These are phyloP conservation scores for Pseudocercospora fuligena DNA, from an alignment of 2,329 filamentous ascomycete genomes.

Conservation along the genomic window DNA sequence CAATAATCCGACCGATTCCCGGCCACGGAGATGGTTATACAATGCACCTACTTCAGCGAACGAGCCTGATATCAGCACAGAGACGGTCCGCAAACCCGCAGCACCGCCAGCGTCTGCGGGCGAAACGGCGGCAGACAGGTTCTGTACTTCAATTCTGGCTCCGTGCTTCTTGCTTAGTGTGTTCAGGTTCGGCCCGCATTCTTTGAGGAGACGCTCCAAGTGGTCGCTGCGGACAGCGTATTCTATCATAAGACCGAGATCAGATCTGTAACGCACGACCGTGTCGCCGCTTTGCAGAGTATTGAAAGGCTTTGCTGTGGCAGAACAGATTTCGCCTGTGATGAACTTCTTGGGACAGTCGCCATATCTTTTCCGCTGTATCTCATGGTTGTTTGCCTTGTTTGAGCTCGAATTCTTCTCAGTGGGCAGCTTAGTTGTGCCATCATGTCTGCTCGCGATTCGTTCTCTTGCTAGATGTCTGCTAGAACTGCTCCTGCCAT, in stretches of 20 bases:
- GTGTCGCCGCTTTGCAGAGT: slow-evolving; percentile 23
- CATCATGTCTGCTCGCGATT: background rate
- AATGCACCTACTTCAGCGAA: slow-evolving; percentile 17
- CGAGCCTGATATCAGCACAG: slow-evolving; percentile 28
- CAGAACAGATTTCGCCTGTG: slow-evolving; percentile 14
- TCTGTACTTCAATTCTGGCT: slow-evolving; percentile 25
- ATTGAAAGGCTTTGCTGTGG: slow-evolving; percentile 24
- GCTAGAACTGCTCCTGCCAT: background rate
- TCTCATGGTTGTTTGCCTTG: background rate
- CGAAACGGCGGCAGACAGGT: slow-evolving; percentile 6
- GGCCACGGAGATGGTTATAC: background rate
- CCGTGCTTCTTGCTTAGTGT: slow-evolving; percentile 9
- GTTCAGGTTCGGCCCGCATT: slow-evolving; percentile 14
- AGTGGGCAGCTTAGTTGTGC: too few relatives aligned
- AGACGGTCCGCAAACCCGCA: slow-evolving; percentile 2
- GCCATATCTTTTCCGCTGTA: background rate
- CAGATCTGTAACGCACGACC: slow-evolving; percentile 29
- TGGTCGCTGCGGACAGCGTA: slow-evolving; percentile 17
- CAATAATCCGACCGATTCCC: background rate
- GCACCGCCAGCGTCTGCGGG: background rate
- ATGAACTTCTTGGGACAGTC: background rate
- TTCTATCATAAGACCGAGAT: slow-evolving; percentile 28
- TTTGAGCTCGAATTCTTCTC: too few relatives aligned
- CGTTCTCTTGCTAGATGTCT: background rate
- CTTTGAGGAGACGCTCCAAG: slow-evolving; percentile 7